Evolutionary conservation across 106 monocot species (phyloP), one percentile per base, ranked within the genome.

Genomic region (Chionographis japonica): DNA sequence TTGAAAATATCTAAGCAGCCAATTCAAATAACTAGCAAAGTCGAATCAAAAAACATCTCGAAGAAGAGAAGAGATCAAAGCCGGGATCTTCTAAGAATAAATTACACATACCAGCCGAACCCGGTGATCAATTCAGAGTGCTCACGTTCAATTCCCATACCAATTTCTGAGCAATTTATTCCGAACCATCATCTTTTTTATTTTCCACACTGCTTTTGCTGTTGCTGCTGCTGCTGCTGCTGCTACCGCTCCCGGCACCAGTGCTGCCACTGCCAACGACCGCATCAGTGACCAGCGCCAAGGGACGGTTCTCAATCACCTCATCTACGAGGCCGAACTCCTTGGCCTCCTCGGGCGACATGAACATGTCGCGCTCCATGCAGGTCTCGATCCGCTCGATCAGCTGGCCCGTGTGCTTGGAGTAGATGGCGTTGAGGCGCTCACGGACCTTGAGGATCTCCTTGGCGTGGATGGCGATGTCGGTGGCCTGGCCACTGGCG

Each of bases 371-470:
- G 4, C 85, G 55, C 59, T 85, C 72, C 80, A 85, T 80, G 51
- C 56, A 77, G 62, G 73, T 40, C 81, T 95, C 88, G 15, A 91
- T 84, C 58, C 27, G 71, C 20, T 86, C 81, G 12, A 83, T 52
- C 16, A 43, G 7, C 72, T 84, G 72, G 4, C 77, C 80, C 0
- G 80, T 89, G 68, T 85, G 85, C 74, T 86, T 86, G 13, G 58
- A 75, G 58, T 83, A 86, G 57, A 90, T 86, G 8, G 37, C 37
- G 55, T 91, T 95, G 41, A 95, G 69, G 39, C 81, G 57, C 60
- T 86, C 88, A 19, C 88, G 75, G 12, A 95, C 67, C 80, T 91
- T 88, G 36, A 95, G 54, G 67, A 95, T 95, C 85, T 80, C 83
- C 81, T 85, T 79, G 38, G 83, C 86, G 7, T 85, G 85, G 65